These are phyloP conservation scores for Phytophthora megakarya DNA, from an alignment of 352 stramenopile genomes.

Conservation along the genomic window DNA sequence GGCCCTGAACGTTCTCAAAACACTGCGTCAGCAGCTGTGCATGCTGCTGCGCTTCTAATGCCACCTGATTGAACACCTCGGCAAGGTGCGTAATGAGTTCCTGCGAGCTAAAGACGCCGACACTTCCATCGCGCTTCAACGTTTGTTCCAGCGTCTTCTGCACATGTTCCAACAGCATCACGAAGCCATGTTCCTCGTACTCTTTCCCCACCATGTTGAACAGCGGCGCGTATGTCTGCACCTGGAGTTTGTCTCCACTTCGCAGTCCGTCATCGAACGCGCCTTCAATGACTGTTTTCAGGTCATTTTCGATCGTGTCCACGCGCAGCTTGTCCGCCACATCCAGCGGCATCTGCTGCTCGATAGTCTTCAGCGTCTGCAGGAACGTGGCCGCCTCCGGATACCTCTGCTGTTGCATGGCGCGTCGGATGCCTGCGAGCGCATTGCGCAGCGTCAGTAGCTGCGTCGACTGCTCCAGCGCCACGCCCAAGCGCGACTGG, in stretches of 20 bases:
- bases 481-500: slow-evolving; percentile 72
- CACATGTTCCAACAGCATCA: slow-evolving; percentile 61
- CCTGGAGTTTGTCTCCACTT: slow-evolving; percentile 41
- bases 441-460: slow-evolving; percentile 82
- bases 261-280: slow-evolving; percentile 65
- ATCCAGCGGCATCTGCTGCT: slow-evolving; percentile 76
- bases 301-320: slow-evolving; percentile 84
- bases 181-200: slow-evolving; percentile 73
- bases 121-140: slow-evolving; percentile 29
- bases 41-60: slow-evolving; percentile 68
- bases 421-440: slow-evolving; percentile 67
- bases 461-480: slow-evolving; percentile 68
- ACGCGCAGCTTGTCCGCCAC: slow-evolving; percentile 84
- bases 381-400: slow-evolving; percentile 75
- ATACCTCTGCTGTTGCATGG: slow-evolving; percentile 79
- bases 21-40: slow-evolving; percentile 54
- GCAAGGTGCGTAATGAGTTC: slow-evolving; percentile 79
- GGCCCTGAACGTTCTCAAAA: slow-evolving; percentile 57
- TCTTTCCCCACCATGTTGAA: slow-evolving; percentile 72
- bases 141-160: slow-evolving; percentile 39
- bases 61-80: slow-evolving; percentile 76
- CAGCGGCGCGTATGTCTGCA: slow-evolving; percentile 75
- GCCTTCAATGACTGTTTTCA: slow-evolving; percentile 77
- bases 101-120: slow-evolving; percentile 68
- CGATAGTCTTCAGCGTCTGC: slow-evolving; percentile 76